Evolutionary conservation across 352 stramenopile genomes (phyloP).

Genomic region (Globisporangium apiculatum): DNA sequence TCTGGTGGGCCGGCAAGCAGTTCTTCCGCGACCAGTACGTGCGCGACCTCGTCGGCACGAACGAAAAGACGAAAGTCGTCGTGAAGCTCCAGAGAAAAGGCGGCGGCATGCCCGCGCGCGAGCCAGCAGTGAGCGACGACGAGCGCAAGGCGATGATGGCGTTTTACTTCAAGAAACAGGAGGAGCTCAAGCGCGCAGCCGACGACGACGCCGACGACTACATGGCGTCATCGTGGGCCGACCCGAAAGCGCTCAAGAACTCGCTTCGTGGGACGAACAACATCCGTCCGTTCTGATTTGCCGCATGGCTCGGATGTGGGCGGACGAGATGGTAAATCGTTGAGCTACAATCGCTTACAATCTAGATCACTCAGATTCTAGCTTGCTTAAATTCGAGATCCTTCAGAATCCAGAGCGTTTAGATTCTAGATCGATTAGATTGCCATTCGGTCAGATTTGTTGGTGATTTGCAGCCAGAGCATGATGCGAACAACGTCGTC

Average conservation of each 20-base stretch:
- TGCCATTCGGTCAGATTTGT: no score
- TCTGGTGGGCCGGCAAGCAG: constrained; percentile 96
- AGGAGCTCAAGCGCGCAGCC: constrained; percentile 77
- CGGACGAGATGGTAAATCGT: no score
- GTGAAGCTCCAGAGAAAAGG: constrained; percentile 90
- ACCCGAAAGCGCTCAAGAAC: constrained; percentile 92
- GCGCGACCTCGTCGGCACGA: constrained; percentile 90
- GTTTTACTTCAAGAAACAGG: constrained; percentile 92
- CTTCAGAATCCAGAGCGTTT: no score
- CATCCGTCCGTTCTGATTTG: constrained; percentile 69
- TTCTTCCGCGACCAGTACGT: constrained; percentile 89
- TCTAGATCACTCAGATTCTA: no score
- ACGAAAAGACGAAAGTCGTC: constrained; percentile 93
- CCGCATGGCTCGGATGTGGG: no score
- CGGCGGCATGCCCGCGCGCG: constrained; percentile 75
- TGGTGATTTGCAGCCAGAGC: no score
- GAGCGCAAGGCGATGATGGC: constrained; percentile 97
- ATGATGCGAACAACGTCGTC: no score
- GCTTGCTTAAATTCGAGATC: no score
- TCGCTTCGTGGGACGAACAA: constrained; percentile 84
- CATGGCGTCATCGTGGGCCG: constrained; percentile 90
- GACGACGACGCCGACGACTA: constrained; percentile 94
- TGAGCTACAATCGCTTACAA: no score
- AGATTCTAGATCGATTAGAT: no score
- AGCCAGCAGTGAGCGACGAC: constrained; percentile 87